A percentile compares a stretch with the other conserved stretches of the same genome.
phyloP scores from a whole-genome alignment of 768 basidiomycete genomes.

The Rhizopogon roseolus region DNA sequence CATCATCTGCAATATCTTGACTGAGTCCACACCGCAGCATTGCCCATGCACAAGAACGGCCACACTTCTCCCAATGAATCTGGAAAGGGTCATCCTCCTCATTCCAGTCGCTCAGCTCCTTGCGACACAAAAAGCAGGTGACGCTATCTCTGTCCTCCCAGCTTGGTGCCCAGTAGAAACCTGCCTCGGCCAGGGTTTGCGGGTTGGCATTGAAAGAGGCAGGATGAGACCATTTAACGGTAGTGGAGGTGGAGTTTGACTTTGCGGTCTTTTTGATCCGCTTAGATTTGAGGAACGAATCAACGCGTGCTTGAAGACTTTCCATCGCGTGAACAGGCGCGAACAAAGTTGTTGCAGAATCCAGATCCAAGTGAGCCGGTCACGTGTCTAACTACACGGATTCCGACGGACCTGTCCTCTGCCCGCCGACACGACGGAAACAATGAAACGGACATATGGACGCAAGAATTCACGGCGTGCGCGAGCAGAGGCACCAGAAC shows the following conservation, averaged over 20 bases:
- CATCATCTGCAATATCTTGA: constrained; percentile 51
- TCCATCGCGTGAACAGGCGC: constrained; percentile 37
- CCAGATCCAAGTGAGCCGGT: not conserved
- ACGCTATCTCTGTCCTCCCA: constrained; percentile 69
- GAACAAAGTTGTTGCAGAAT: constrained; percentile 3
- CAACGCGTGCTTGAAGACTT: constrained; percentile 50
- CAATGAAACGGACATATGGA: constrained; percentile 34
- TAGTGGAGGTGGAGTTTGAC: constrained; percentile 36
- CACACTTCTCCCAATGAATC: constrained; percentile 74
- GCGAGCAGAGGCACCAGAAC: not conserved
- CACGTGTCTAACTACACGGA: not conserved
- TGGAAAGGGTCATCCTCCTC: constrained; percentile 79
- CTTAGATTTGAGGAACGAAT: constrained; percentile 63
- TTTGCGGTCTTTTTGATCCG: constrained; percentile 49
- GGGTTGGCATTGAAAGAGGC: constrained; percentile 63
- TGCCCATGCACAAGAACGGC: constrained; percentile 74
- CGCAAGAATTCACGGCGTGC: constrained; percentile 22
- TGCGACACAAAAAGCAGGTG: constrained; percentile 79
- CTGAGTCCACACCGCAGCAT: constrained; percentile 66
- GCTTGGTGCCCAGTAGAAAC: constrained; percentile 80
- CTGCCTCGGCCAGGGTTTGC: constrained; percentile 75
- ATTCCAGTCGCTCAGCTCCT: constrained; percentile 84
- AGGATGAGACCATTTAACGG: constrained; percentile 80
- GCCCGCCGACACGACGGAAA: not conserved
- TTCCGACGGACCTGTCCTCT: no score